Evolutionary conservation across 805 yeast species (phyloP), one percentile per base, ranked within the genome.

Genomic region (Metschnikowia kunwiensis): DNA sequence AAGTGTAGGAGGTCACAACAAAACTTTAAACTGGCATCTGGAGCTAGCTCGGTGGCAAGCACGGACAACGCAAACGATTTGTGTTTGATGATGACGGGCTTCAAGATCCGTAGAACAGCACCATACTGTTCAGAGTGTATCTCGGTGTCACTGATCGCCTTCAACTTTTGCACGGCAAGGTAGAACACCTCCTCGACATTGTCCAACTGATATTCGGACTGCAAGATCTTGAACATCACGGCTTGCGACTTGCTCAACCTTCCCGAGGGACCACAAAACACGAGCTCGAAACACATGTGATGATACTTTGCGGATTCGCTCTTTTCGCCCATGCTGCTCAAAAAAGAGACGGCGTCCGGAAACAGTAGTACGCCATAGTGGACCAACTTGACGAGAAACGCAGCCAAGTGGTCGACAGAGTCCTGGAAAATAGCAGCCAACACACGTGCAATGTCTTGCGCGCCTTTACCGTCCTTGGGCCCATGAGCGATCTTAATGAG

Each of bases 281-380:
- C n/a, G n/a, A n/a, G n/a, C n/a, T n/a, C n/a, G n/a, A n/a, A n/a
- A n/a, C n/a, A n/a, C n/a, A n/a, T n/a, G n/a, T n/a, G n/a, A n/a
- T n/a, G n/a, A n/a, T n/a, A n/a, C n/a, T n/a, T n/a, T n/a, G n/a
- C n/a, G n/a, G 24, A 9, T 9, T 21, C 24, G 24, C n/a, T 9
- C 3, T 5, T n/a, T 11, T 24, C 26, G 26, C 13, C 18, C 18
- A 15, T 9, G 1, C 4, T 16, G 6, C 32, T 44, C 13, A 54
- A 33, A 7, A 39, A 28, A 6, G 36, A 22, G 1, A 53, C 14
- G 7, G 52, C 20, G 4, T 51, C 51, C 14, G 36, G 27, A 12
- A 51, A 37, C 27, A 30, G 39, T n/a, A 51, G 24, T 4, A 53
- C 36, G 22, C 53, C 53, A 36, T 31, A 48, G 16, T 40, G 21